Evolutionary conservation across 306 rosid species (phyloP).

Genomic region (Corylus heterophylla): DNA sequence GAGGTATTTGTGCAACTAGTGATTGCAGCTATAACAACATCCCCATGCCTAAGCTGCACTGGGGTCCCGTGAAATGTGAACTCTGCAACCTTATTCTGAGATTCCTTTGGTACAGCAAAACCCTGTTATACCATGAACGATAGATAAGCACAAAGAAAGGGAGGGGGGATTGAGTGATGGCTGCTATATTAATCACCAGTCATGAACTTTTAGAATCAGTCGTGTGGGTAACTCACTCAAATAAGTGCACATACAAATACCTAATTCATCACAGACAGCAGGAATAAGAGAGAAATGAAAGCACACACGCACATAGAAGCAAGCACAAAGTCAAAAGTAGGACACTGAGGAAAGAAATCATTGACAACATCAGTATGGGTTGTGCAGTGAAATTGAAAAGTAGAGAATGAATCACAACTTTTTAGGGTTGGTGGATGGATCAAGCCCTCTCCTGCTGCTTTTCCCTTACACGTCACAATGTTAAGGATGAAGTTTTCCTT

Average conservation of each 20-base stretch:
- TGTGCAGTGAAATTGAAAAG: constrained; percentile 16
- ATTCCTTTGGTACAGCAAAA: constrained; percentile 84
- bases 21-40: constrained; percentile 96
- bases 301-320: background rate
- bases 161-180: background rate
- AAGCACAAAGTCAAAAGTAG: background rate
- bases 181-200: constrained; percentile 8
- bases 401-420: background rate
- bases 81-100: constrained; percentile 64
- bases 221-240: background rate
- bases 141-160: constrained; percentile 31
- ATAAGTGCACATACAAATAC: background rate
- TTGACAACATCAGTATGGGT: background rate
- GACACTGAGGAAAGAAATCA: background rate
- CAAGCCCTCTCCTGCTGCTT: constrained; percentile 13
- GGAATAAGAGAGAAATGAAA: background rate
- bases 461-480: background rate
- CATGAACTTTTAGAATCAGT: constrained; percentile 13
- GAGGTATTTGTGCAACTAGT: constrained; percentile 99
- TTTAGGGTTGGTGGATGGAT: constrained; percentile 15
- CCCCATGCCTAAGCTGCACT: constrained; percentile 89
- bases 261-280: background rate
- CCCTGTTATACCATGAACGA: constrained; percentile 59
- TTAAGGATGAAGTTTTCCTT: no score
- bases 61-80: constrained; percentile 66